Conservation (phyloP, 495 filamentous ascomycete genomes). For the Penicillium malachiteum region DNA sequence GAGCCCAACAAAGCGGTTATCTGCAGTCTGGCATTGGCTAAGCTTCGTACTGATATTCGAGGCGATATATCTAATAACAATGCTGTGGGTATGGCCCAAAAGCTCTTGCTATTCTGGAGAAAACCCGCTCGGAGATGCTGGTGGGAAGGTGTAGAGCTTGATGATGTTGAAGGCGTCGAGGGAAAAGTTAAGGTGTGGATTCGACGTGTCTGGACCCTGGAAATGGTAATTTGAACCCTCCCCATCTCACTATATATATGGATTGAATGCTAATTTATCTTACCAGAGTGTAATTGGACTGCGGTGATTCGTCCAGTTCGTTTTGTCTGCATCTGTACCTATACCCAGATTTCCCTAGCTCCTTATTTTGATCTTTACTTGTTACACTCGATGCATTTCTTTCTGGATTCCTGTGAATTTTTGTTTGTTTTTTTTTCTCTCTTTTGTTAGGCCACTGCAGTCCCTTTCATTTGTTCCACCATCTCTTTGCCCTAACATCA, state of each 20-base stretch:
- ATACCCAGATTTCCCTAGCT: conserved; percentile 26
- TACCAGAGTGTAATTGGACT: conserved; percentile 80
- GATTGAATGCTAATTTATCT: conserved; percentile 23
- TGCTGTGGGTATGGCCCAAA: conserved; percentile 97
- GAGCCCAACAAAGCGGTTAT: conserved; percentile 99
- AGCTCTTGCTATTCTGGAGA: conserved; percentile 95
- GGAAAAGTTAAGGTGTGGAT: conserved; percentile 98
- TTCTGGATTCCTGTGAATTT: conserved; percentile 3
- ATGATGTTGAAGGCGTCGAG: conserved; percentile 84
- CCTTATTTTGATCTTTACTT: neutral
- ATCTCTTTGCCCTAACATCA: too few species aligned
- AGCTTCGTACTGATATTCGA: conserved; percentile 87
- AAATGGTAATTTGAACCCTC: conserved; percentile 68
- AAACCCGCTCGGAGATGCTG: conserved; percentile 96
- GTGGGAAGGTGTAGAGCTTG: conserved; percentile 98
- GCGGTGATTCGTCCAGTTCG: conserved; percentile 50
- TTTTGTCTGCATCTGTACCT: conserved; percentile 27
- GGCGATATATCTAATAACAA: conserved; percentile 75
- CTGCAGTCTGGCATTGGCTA: conserved; percentile 89
- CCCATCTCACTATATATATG: neutral
- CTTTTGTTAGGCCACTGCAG: neutral
- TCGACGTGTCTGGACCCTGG: conserved; percentile 93
- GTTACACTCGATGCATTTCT: neutral
- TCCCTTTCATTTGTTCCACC: too few species aligned
- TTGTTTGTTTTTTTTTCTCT: conserved; percentile 7